Base-by-base conservation (phyloP, 2,329 filamentous ascomycete genomes). In the Sporothrix variecibatus region DNA sequence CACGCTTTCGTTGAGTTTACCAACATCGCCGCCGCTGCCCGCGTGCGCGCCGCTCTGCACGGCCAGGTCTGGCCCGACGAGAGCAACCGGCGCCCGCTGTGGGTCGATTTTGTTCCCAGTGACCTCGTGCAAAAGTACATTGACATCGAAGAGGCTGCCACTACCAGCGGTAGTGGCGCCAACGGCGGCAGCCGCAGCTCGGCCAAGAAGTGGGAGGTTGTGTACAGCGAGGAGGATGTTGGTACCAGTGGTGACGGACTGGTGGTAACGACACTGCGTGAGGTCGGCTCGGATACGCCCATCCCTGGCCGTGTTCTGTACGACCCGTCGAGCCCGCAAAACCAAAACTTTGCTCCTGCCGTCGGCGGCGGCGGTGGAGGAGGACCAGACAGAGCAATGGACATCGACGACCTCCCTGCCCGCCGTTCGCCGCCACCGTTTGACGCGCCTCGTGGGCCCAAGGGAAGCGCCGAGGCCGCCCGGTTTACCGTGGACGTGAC, bases 91-190 rank as follows among this genome's bases (percentile, higher is more conserved):
- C 97, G 96, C 81, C 87, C 91, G 0, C 86, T 98, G 0, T 97
- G 92, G 89, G 93, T 94, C 3, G 96, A 99, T 81, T 98, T 96
- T 81, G 87, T 98, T 26, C 95, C 95, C 0, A 88, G 92, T 23
- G 90, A 94, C 34, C 89, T 90, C 76, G 87, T 97, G 3, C 81
- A 84, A 17, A 87, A 88, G 31, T 98, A 94, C 94, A 91, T 97
- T 74, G 87, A 89, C 8, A 87, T 83, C 56, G 94, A 97, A 81
- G 84, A 90, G 78, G 81, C 43, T 49, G 43, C 43, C 43, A 49
- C 43, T 15, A 15, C 85, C 2, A 81, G 80, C 17, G 78, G 83
- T 9, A 68, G 72, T 12, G 67, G 71, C 77, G 79, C 86, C 76
- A 77, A 84, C 70, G 67, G 73, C 12, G 69, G 51, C 51, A 72